These are phyloP conservation scores for Jamesozyma rosinii DNA, from an alignment of 805 yeast species.

Conservation along the genomic window DNA sequence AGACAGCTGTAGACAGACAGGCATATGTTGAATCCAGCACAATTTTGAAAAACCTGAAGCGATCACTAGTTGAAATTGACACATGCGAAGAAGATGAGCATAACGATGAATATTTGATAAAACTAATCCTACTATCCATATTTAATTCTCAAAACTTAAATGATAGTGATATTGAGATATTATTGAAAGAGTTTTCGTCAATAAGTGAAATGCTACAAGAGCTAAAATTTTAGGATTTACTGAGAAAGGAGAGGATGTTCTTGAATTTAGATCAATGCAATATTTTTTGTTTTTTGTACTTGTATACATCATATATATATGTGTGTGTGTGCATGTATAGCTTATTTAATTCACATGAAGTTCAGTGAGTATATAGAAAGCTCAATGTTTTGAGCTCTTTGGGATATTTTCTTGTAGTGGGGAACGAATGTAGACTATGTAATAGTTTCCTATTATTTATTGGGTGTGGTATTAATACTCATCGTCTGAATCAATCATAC, in stretches of 20 bases:
- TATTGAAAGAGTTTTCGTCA: conserved; percentile 1
- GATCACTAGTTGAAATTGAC: neutral
- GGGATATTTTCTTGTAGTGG: neutral
- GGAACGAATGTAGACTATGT: neutral
- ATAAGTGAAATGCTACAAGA: conserved; percentile 4
- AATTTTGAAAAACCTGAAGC: neutral
- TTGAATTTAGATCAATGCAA: neutral
- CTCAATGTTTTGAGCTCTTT: neutral
- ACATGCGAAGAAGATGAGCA: neutral
- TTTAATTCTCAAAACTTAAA: conserved; percentile 1
- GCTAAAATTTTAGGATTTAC: too few relatives aligned
- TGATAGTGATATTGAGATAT: conserved; percentile 5
- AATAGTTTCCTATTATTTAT: neutral
- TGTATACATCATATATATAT: neutral
- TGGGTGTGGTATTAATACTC: conserved; percentile 3
- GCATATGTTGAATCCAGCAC: conserved; percentile 4
- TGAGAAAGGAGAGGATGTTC: neutral
- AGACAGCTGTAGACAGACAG: conserved; percentile 6
- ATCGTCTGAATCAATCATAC: conserved; percentile 2
- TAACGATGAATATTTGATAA: conserved; percentile 4
- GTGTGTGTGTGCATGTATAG: neutral
- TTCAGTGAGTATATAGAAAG: neutral
- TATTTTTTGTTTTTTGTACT: neutral
- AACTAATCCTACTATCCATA: conserved; percentile 3
- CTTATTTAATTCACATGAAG: neutral